Evolutionary conservation across 202 grass and related monocot genomes (phyloP).

Genomic region (Saccharum hybrid): DNA sequence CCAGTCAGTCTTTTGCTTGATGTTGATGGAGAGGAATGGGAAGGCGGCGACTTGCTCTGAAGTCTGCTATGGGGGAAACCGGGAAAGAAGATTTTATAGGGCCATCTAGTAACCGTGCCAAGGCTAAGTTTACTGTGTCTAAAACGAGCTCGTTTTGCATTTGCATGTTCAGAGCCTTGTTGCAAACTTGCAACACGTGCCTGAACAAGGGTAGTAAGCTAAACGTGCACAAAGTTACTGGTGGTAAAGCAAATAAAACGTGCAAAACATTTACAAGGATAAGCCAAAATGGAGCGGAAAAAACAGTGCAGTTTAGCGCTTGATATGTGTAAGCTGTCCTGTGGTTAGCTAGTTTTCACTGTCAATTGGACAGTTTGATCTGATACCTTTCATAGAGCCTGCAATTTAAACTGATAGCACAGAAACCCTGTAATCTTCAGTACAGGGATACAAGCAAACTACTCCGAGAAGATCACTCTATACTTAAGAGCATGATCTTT

Average conservation of each 20-base stretch:
- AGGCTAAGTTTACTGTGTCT: background rate
- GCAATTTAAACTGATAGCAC: background rate
- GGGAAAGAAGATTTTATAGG: background rate
- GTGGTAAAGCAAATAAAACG: slow-evolving; percentile 2
- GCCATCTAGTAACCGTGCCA: background rate
- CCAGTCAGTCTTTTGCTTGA: background rate
- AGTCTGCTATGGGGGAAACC: background rate
- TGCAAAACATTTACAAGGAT: slow-evolving; percentile 1
- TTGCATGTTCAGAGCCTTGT: background rate
- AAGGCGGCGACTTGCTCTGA: background rate
- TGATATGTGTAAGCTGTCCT: background rate
- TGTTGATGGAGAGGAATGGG: background rate
- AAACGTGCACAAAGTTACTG: background rate
- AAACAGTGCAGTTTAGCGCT: slow-evolving; percentile 1
- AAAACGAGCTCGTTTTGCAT: too few species aligned
- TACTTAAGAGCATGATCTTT: background rate
- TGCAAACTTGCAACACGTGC: background rate
- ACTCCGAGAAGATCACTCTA: slow-evolving; percentile 6
- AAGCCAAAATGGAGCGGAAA: slow-evolving; percentile 6
- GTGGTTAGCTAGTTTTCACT: background rate
- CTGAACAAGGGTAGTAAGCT: background rate
- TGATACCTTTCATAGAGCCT: slow-evolving; percentile 10
- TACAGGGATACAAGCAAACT: slow-evolving; percentile 5
- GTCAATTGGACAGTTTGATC: slow-evolving; percentile 19
- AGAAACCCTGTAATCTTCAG: background rate